These are phyloP conservation scores for Polygonum maritimum DNA, from an alignment of 148 eudicot species.

Conservation along the genomic window DNA sequence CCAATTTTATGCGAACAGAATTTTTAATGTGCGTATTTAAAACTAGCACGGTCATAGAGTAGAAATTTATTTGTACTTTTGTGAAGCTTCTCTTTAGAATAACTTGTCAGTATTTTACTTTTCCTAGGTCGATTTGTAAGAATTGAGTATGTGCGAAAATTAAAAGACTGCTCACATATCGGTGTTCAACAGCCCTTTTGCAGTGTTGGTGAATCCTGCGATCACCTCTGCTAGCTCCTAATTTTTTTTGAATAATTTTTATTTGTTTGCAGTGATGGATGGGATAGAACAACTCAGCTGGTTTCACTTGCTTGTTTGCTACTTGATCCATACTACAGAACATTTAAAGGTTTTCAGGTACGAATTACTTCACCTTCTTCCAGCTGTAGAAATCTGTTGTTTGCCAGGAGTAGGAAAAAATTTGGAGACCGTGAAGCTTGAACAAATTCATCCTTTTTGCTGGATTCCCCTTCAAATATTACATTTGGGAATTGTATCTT, in stretches of 20 bases:
- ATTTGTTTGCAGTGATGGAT: constrained; percentile 81
- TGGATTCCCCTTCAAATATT: neutral
- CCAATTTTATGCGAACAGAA: neutral
- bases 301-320: constrained; percentile 88
- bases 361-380: neutral
- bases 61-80: neutral
- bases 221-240: constrained; percentile 5
- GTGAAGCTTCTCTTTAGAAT: neutral
- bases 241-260: constrained; percentile 10
- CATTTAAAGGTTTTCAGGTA: constrained; percentile 97
- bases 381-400: neutral
- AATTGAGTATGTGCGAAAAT: neutral
- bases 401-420: neutral
- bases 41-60: neutral
- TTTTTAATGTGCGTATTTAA: neutral
- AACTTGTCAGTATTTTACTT: neutral
- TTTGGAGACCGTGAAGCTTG: neutral
- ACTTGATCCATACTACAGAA: constrained; percentile 97
- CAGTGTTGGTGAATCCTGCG: neutral
- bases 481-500: neutral
- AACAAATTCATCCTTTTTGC: neutral
- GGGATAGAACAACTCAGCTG: constrained; percentile 97
- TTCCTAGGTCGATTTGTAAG: neutral
- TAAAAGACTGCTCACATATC: neutral
- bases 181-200: neutral